A percentile compares a stretch with the other conserved stretches of the same genome.
phyloP scores from a whole-genome alignment of 495 filamentous ascomycete species.

The Talaromyces wortmannii region DNA sequence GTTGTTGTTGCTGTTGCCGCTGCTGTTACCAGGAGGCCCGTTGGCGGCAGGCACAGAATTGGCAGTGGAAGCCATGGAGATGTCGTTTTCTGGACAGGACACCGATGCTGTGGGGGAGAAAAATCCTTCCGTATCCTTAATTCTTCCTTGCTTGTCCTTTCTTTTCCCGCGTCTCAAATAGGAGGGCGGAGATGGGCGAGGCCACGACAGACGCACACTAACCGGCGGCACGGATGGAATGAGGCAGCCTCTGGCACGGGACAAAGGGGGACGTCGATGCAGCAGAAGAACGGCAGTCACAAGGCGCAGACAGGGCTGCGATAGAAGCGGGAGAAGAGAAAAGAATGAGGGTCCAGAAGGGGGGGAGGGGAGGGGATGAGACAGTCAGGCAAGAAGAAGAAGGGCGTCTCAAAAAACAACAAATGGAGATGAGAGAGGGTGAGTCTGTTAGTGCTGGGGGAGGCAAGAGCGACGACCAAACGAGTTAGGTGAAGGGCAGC shows the following conservation, averaged over 20 bases:
- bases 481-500: slow-evolving; percentile 8
- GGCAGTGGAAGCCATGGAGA: slow-evolving; percentile 41
- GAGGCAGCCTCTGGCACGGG: neutral
- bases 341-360: neutral
- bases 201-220: neutral
- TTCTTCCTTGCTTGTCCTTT: too few relatives aligned
- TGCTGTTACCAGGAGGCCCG: slow-evolving; percentile 34
- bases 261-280: neutral
- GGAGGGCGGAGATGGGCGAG: neutral
- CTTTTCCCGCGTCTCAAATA: neutral
- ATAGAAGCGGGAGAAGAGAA: neutral
- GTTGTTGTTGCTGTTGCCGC: slow-evolving; percentile 35
- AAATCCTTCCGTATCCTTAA: too few relatives aligned
- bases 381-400: neutral
- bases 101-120: neutral
- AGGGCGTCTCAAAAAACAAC: neutral
- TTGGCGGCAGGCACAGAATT: slow-evolving; percentile 38
- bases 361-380: slow-evolving; percentile 1
- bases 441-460: slow-evolving; percentile 15
- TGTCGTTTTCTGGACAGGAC: neutral
- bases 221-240: neutral
- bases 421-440: slow-evolving; percentile 1
- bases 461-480: slow-evolving; percentile 4
- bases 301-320: neutral
- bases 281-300: neutral